Evolutionary conservation across 306 rosid genomes (phyloP).

Genomic region (Abrus precatorius): DNA sequence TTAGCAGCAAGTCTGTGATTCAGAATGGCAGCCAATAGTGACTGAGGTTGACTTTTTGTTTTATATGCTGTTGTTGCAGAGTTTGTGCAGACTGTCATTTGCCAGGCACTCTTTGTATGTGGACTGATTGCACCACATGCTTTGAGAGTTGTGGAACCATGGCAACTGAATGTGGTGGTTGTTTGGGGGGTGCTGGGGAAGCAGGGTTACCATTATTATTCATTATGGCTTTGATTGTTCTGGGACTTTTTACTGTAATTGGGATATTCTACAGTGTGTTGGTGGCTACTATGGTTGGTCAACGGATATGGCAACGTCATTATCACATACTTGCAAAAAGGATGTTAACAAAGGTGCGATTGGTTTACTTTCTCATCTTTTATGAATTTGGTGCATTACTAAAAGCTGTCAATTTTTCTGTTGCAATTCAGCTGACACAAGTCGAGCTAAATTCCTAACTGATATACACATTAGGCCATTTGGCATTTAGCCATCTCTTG

Average conservation of each 20-base stretch:
- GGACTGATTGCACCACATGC: constrained; percentile 99
- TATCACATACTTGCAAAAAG: constrained; percentile 98
- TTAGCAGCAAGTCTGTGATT: constrained; percentile 7
- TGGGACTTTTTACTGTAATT: constrained; percentile 92
- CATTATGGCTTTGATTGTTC: constrained; percentile 86
- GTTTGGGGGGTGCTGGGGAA: constrained; percentile 99
- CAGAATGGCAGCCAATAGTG: constrained; percentile 15
- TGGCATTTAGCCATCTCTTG: constrained; percentile 21
- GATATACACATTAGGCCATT: neutral
- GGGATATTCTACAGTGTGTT: constrained; percentile 98
- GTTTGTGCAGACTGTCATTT: constrained; percentile 98
- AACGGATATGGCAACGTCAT: constrained; percentile 98
- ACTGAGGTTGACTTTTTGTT: constrained; percentile 34
- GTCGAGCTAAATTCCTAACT: constrained; percentile 14
- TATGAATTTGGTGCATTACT: constrained; percentile 33
- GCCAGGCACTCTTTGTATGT: constrained; percentile 98
- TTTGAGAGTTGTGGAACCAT: constrained; percentile 97
- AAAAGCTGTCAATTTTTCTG: constrained; percentile 7
- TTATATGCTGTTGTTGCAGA: constrained; percentile 57
- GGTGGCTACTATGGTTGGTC: constrained; percentile 99
- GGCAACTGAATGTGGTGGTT: constrained; percentile 96
- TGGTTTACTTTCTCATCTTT: constrained; percentile 37
- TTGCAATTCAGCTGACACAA: constrained; percentile 21
- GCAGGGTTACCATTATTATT: constrained; percentile 91
- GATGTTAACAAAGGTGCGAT: constrained; percentile 92